phyloP scores from a whole-genome alignment of 116 monocot genomes.

The Trichopus zeylanicus region DNA sequence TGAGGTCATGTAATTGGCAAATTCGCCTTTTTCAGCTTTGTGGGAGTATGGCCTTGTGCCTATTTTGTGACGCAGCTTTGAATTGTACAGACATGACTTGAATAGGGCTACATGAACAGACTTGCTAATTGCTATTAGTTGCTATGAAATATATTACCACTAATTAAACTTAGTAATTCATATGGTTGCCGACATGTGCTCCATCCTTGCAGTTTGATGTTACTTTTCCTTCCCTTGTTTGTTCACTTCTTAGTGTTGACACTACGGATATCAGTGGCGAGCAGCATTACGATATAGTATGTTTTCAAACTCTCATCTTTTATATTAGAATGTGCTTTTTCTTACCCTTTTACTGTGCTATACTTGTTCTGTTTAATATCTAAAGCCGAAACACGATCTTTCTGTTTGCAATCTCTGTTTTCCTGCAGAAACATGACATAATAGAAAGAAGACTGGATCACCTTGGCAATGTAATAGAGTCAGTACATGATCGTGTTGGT shows the following conservation, averaged over 20 bases:
- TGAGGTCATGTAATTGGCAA: too few relatives aligned
- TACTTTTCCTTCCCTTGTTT: constrained; percentile 71
- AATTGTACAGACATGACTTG: too few relatives aligned
- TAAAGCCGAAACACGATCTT: neutral
- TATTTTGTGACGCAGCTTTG: too few relatives aligned
- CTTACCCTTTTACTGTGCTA: neutral
- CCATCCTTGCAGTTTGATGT: constrained; percentile 62
- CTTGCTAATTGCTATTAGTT: too few relatives aligned
- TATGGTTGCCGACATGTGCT: neutral
- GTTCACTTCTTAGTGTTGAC: constrained; percentile 86
- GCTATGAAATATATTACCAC: too few relatives aligned
- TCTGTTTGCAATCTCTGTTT: constrained; percentile 2
- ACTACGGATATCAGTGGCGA: constrained; percentile 97
- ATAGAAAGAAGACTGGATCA: too few relatives aligned
- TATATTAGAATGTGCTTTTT: neutral
- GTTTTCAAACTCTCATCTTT: constrained; percentile 1
- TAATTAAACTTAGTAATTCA: too few relatives aligned
- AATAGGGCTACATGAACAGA: too few relatives aligned
- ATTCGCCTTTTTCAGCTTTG: too few relatives aligned
- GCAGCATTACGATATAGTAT: constrained; percentile 85
- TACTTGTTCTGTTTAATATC: too few relatives aligned
- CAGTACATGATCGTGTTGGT: constrained; percentile 74
- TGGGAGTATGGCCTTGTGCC: too few relatives aligned
- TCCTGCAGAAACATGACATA: constrained; percentile 83
- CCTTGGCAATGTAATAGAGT: constrained; percentile 65